A percentile compares a stretch with the other conserved stretches of the same genome.
phyloP scores from a whole-genome alignment of 2,329 filamentous ascomycete species.

The Aspergillus fijiensis region DNA sequence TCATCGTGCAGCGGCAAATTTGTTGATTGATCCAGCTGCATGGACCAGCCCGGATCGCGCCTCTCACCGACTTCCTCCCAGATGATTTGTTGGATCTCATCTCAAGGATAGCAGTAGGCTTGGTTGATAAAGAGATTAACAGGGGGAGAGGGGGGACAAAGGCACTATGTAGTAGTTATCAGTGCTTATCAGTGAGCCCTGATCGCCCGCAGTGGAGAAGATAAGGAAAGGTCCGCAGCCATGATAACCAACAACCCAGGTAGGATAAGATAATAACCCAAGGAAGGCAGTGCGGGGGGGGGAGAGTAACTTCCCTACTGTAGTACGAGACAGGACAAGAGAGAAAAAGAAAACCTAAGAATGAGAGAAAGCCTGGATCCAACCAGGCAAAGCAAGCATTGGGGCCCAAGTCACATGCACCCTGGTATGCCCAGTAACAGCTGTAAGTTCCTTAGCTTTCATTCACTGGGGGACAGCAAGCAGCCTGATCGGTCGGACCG shows the following conservation, averaged over 20 bases:
- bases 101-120: not conserved
- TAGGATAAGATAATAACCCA: not conserved
- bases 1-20: constrained; percentile 1
- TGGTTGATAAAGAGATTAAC: not conserved
- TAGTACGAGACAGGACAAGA: not conserved
- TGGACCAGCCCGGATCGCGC: too few species aligned
- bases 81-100: not conserved
- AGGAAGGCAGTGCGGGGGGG: constrained; percentile 27
- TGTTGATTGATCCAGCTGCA: too few species aligned
- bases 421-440: constrained; percentile 4
- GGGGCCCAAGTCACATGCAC: constrained; percentile 27
- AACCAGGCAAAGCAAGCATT: not conserved
- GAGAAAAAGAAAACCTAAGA: not conserved
- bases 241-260: constrained; percentile 15
- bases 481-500: not conserved
- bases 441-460: not conserved
- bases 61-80: not conserved
- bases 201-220: not conserved
- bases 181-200: not conserved
- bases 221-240: not conserved
- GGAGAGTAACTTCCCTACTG: not conserved
- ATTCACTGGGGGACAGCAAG: too few species aligned
- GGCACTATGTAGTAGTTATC: not conserved
- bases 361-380: not conserved
- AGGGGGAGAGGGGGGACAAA: not conserved